A percentile compares a stretch with the other conserved stretches of the same genome.
Evolutionary conservation across 2,329 filamentous ascomycete genomes (phyloP).

Genomic region (Fusarium compactum): DNA sequence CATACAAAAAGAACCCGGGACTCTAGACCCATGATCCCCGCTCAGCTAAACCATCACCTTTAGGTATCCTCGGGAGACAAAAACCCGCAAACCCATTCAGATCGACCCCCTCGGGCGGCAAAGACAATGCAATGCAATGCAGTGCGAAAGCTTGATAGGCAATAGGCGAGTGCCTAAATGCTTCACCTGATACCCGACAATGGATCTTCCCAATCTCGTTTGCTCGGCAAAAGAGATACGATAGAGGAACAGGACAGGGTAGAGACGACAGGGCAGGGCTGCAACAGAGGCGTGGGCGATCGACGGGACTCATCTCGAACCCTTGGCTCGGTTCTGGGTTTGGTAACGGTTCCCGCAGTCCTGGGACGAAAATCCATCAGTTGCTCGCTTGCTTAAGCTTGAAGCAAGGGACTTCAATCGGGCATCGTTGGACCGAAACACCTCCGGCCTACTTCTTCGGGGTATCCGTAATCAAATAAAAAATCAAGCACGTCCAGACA

Average conservation of each 20-base stretch:
- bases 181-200: constrained; percentile 30
- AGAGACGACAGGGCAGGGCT: constrained; percentile 1
- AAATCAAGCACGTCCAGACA: background rate
- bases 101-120: constrained; percentile 7
- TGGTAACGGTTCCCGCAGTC: constrained; percentile 12
- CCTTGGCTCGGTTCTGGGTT: constrained; percentile 15
- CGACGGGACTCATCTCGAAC: constrained; percentile 26
- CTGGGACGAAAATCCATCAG: constrained; percentile 14
- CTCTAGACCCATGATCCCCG: constrained; percentile 33
- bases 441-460: constrained; percentile 3
- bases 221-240: constrained; percentile 13
- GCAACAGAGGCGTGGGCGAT: constrained; percentile 19
- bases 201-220: constrained; percentile 32
- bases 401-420: constrained; percentile 8
- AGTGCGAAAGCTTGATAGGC: constrained; percentile 21
- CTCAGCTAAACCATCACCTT: background rate
- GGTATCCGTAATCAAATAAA: background rate
- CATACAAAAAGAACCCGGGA: constrained; percentile 20
- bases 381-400: background rate
- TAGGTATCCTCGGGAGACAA: constrained; percentile 28
- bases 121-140: background rate
- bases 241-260: background rate
- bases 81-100: constrained; percentile 31
- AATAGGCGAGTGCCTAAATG: constrained; percentile 34
- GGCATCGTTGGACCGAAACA: constrained; percentile 3